phyloP scores from a whole-genome alignment of 164 flowering plant species.

The Macadamia integrifolia region DNA sequence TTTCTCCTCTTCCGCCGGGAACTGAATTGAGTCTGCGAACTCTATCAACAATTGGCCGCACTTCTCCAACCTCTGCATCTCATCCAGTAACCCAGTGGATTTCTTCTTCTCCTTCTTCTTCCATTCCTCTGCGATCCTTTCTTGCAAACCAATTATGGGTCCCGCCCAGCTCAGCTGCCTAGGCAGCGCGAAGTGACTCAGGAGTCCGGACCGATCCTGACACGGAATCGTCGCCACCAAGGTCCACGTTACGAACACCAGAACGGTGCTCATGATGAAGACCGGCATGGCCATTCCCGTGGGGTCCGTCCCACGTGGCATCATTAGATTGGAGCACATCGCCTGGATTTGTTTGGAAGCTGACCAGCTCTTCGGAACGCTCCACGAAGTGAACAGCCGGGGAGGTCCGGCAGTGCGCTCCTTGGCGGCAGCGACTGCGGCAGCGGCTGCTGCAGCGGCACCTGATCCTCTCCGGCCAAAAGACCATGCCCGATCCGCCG shows the following conservation, averaged over 20 bases:
- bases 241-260: constrained; percentile 71
- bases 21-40: constrained; percentile 37
- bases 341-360: constrained; percentile 79
- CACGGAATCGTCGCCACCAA: constrained; percentile 71
- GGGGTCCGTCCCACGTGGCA: constrained; percentile 61
- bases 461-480: constrained; percentile 41
- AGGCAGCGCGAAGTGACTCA: constrained; percentile 46
- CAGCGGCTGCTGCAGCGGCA: background rate
- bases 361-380: constrained; percentile 60
- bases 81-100: constrained; percentile 59
- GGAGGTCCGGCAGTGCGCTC: constrained; percentile 21
- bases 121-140: constrained; percentile 79
- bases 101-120: constrained; percentile 87
- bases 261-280: constrained; percentile 54
- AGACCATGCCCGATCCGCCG: constrained; percentile 58
- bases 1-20: constrained; percentile 45
- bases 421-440: too few relatives aligned
- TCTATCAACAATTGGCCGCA: constrained; percentile 42
- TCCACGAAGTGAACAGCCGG: constrained; percentile 43
- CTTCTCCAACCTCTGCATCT: constrained; percentile 63
- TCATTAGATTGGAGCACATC: constrained; percentile 48
- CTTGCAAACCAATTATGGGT: constrained; percentile 53
- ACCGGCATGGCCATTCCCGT: constrained; percentile 45
- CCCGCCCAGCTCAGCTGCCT: constrained; percentile 60
- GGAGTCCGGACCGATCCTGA: constrained; percentile 58